Conservation (phyloP, 164 flowering plant species). For the Vitis labrusca region DNA sequence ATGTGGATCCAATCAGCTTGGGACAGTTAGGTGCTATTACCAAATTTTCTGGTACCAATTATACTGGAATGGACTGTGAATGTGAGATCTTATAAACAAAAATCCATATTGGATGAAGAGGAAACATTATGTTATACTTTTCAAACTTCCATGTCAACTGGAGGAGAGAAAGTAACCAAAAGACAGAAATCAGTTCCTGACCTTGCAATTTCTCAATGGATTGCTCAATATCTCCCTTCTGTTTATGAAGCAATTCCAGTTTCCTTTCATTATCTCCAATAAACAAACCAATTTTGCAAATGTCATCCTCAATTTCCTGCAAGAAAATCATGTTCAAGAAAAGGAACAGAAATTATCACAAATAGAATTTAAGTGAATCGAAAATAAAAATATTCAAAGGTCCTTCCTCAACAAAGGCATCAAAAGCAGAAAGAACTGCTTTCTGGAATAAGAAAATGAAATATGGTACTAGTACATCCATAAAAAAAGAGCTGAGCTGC, state of each 20-base stretch:
- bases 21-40: too few species aligned
- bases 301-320: conserved; percentile 36
- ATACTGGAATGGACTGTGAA: too few species aligned
- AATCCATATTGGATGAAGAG: too few species aligned
- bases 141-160: neutral
- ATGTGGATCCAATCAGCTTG: too few species aligned
- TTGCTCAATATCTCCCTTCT: conserved; percentile 24
- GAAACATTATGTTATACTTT: too few species aligned
- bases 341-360: neutral
- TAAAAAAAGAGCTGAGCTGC: neutral
- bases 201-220: conserved; percentile 37
- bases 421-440: too few species aligned
- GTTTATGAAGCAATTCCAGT: conserved; percentile 17
- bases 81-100: too few species aligned
- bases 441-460: too few species aligned
- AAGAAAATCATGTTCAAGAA: conserved; percentile 2
- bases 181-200: conserved; percentile 10
- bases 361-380: too few species aligned
- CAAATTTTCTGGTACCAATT: too few species aligned
- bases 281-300: conserved; percentile 16
- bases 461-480: neutral
- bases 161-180: neutral
- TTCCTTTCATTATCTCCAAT: conserved; percentile 25
- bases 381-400: too few species aligned
- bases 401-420: too few species aligned